A percentile compares a stretch with the other conserved stretches of the same genome.
Evolutionary conservation across 495 filamentous ascomycete species (phyloP).

Genomic region (Xylaria cubensis): DNA sequence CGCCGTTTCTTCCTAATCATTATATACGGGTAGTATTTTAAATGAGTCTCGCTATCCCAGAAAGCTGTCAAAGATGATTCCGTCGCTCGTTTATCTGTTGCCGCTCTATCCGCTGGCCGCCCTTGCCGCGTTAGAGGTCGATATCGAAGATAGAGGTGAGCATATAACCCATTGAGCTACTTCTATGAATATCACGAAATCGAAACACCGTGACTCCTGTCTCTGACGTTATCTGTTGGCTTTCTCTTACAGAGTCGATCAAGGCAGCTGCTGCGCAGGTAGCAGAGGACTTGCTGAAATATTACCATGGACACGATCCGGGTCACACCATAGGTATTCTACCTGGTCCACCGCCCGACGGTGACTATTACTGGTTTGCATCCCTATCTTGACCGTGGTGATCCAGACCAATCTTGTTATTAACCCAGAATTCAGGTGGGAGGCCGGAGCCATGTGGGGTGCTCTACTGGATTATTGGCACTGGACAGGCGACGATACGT

Average conservation of each 20-base stretch:
- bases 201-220: neutral
- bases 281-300: constrained; percentile 68
- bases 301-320: constrained; percentile 67
- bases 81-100: constrained; percentile 28
- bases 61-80: constrained; percentile 27
- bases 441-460: constrained; percentile 77
- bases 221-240: constrained; percentile 1
- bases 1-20: neutral
- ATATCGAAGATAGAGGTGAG: constrained; percentile 37
- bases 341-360: constrained; percentile 57
- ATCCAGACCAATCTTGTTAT: neutral
- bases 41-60: constrained; percentile 10
- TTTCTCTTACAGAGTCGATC: constrained; percentile 55
- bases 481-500: constrained; percentile 72
- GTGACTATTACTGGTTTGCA: constrained; percentile 58
- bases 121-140: constrained; percentile 38
- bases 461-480: constrained; percentile 80
- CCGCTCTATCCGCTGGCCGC: constrained; percentile 37
- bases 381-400: neutral
- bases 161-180: neutral
- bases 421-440: constrained; percentile 55
- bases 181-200: neutral
- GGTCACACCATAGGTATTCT: constrained; percentile 71
- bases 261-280: constrained; percentile 61
- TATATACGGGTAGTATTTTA: neutral